A percentile compares a stretch with the other conserved stretches of the same genome.
Evolutionary conservation across 805 yeast genomes (phyloP).

Genomic region (Alloascoidea africana): DNA sequence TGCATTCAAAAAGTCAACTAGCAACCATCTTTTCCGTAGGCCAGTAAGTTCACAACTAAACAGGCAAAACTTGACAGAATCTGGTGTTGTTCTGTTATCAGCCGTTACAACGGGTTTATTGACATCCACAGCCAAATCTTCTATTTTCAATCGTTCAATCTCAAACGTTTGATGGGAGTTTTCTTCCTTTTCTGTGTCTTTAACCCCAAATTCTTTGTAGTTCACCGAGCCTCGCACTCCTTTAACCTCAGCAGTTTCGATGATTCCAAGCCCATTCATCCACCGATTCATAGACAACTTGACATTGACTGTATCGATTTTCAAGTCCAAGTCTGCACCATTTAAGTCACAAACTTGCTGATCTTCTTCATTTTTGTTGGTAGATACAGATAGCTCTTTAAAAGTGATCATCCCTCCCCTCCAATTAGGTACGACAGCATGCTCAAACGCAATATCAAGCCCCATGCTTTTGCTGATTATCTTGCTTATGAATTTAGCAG

Average conservation of each 20-base stretch:
- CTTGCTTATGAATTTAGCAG: neutral
- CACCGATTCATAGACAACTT: neutral
- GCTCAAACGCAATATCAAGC: neutral
- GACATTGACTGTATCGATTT: neutral
- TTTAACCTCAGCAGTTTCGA: conserved; percentile 1
- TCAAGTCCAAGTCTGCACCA: neutral
- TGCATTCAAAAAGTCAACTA: conserved; percentile 57
- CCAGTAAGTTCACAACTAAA: conserved; percentile 54
- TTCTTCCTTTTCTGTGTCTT: neutral
- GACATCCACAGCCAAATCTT: neutral
- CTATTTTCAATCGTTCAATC: neutral
- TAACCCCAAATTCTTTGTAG: neutral
- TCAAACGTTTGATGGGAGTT: neutral
- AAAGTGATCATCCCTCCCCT: neutral
- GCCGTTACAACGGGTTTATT: neutral
- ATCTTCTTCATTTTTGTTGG: neutral
- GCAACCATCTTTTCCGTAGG: conserved; percentile 39
- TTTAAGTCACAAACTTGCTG: neutral
- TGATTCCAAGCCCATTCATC: neutral
- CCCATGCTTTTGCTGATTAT: neutral
- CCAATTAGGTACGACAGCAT: neutral
- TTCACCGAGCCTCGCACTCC: neutral
- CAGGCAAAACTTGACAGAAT: conserved; percentile 31
- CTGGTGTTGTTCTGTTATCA: neutral
- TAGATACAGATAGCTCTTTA: neutral